phyloP scores from a whole-genome alignment of 805 yeast species.

The Saccharomycopsis malanga region DNA sequence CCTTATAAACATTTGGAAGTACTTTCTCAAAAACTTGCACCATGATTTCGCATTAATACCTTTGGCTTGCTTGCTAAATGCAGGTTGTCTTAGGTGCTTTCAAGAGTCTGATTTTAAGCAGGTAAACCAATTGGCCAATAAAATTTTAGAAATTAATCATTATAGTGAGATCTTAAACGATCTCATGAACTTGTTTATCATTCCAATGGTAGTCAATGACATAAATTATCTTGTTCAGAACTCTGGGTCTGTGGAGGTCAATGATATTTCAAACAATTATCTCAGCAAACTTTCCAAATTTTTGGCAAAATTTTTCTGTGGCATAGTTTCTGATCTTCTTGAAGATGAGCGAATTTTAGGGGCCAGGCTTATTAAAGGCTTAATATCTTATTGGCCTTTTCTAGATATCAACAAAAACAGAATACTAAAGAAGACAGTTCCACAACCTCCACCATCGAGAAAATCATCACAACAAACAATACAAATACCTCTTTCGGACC shows the following conservation, averaged over 20 bases:
- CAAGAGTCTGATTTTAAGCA: background rate
- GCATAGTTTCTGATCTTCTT: constrained; percentile 36
- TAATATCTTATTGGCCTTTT: constrained; percentile 43
- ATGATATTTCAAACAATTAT: constrained; percentile 28
- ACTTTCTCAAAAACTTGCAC: constrained; percentile 38
- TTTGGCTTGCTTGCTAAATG: background rate
- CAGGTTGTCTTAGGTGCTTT: background rate
- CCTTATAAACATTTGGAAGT: constrained; percentile 38
- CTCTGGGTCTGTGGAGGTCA: too few relatives aligned
- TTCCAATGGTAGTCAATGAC: constrained; percentile 38
- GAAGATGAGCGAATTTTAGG: constrained; percentile 44
- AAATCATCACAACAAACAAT: constrained; percentile 5
- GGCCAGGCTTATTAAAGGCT: constrained; percentile 44
- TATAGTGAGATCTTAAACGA: constrained; percentile 27
- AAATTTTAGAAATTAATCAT: constrained; percentile 30
- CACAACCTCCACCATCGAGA: constrained; percentile 22
- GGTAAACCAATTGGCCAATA: constrained; percentile 28
- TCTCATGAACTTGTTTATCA: constrained; percentile 23
- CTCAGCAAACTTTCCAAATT: constrained; percentile 34
- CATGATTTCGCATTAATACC: constrained; percentile 7
- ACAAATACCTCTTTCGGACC: background rate
- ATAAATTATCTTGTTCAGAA: constrained; percentile 32
- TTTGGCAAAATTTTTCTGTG: constrained; percentile 50
- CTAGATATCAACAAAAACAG: constrained; percentile 14
- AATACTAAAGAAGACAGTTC: constrained; percentile 14